Evolutionary conservation across 2,329 filamentous ascomycete genomes (phyloP), one percentile per base, ranked within the genome.

Genomic region (Cylindrodendrum hubeiense): DNA sequence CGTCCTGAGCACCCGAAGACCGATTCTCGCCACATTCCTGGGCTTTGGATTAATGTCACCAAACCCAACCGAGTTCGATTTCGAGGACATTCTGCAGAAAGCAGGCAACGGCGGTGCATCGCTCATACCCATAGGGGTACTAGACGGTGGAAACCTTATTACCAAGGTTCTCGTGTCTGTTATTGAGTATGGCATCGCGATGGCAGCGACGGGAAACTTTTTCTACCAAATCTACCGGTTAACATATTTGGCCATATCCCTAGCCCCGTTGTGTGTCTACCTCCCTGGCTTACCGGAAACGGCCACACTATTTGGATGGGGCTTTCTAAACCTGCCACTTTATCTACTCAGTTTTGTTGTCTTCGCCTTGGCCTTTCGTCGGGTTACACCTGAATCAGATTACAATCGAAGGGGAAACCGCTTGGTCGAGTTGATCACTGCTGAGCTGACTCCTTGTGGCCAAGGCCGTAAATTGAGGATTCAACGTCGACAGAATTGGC

Each of bases 251-350:
- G 37, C 64, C 13, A 30, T 66, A 43, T 64, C 64, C 19, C 44
- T 66, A 4, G 64, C 60, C 24, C 64, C 64, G 6, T 21, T 66
- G 30, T 28, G 24, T 8, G 64, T 52, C 33, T 64, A 56, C 26
- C 19, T 66, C 4, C 33, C 22, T 12, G 60, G 60, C 15, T 4
- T 66, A 24, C 64, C 64, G 12, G 64, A 66, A 50, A 34, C 64
- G n/a, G 55, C 64, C 37, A 66, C 54, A n/a, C 28, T 66, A 19
- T 64, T 66, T 47, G 64, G 64, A 34, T 66, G 64, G 64, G 64
- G 44, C 26, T 41, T 52, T 49, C 19, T 66, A 28, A 66, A 64
- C 55, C 7, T 66, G 28, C 64, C 64, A 5, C 33, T 66, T 7
- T 33, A 66, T 19, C 50, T 66, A n/a, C 50, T 66, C 39, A 65